Evolutionary conservation across 768 basidiomycete species (phyloP).

Genomic region (Heimioporus sp.): DNA sequence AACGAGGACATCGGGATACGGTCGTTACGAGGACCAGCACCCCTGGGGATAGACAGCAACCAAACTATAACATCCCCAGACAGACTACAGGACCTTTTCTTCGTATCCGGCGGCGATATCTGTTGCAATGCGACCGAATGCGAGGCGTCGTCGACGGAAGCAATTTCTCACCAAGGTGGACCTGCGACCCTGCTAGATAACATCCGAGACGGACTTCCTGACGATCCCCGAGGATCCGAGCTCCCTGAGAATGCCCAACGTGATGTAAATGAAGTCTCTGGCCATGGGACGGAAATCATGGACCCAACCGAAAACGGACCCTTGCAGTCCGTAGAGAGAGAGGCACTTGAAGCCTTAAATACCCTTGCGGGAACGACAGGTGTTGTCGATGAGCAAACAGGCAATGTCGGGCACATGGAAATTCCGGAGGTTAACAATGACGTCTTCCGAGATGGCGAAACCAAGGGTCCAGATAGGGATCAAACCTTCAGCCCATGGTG

Average conservation of each 20-base stretch:
- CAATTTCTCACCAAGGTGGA: neutral
- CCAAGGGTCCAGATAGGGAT: neutral
- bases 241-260: too few species aligned
- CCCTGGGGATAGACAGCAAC: neutral
- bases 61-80: neutral
- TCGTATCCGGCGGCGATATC: neutral
- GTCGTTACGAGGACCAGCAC: neutral
- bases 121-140: neutral
- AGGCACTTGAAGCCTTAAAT: neutral
- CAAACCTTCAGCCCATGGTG: neutral
- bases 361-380: neutral
- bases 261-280: neutral
- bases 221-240: too few species aligned
- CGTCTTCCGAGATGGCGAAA: neutral
- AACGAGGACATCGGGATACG: neutral
- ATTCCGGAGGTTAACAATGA: neutral
- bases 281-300: neutral
- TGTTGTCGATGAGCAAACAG: neutral
- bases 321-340: neutral
- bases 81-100: neutral
- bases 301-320: neutral
- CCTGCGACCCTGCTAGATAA: too few species aligned
- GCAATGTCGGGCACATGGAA: neutral
- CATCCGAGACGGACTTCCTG: too few species aligned
- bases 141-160: neutral